A percentile compares a stretch with the other conserved stretches of the same genome.
Evolutionary conservation across 148 eudicot genomes (phyloP).

Genomic region (Rhododendron ferrugineum): DNA sequence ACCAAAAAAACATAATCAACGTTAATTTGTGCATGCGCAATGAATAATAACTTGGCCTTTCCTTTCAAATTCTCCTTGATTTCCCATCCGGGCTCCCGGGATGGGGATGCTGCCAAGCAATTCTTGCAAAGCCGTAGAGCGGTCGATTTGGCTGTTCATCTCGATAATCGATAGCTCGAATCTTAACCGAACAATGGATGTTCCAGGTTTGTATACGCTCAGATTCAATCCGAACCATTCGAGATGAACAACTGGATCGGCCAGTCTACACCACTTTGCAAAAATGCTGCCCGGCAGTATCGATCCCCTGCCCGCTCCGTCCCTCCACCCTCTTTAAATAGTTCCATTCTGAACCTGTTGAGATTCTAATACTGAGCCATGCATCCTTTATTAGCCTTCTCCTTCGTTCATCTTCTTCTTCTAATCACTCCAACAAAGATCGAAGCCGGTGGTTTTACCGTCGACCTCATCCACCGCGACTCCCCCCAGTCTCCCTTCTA

Average conservation of each 20-base stretch:
- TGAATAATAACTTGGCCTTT: neutral
- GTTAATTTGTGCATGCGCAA: too few relatives aligned
- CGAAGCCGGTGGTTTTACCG: slow-evolving; percentile 14
- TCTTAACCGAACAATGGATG: too few relatives aligned
- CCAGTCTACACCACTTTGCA: too few relatives aligned
- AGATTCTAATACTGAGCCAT: neutral
- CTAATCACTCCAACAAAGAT: neutral
- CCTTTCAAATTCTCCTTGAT: neutral
- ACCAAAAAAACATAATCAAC: too few relatives aligned
- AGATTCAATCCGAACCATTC: too few relatives aligned
- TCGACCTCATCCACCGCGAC: slow-evolving; percentile 29
- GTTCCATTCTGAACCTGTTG: neutral
- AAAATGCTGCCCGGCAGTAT: too few relatives aligned
- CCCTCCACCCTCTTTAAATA: neutral
- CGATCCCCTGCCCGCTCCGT: neutral
- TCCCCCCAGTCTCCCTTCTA: slow-evolving; percentile 36
- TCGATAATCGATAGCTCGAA: fast-evolving
- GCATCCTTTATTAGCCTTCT: neutral
- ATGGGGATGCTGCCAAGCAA: too few relatives aligned
- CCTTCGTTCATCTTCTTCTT: neutral
- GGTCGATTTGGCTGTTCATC: fast-evolving
- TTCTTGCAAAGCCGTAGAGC: too few relatives aligned
- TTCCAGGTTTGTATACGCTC: too few relatives aligned
- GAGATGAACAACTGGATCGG: too few relatives aligned
- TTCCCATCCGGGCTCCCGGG: too few relatives aligned